A percentile compares a stretch with the other conserved stretches of the same genome.
Evolutionary conservation across 2,329 filamentous ascomycete genomes (phyloP).

Genomic region (Phoma sp.): DNA sequence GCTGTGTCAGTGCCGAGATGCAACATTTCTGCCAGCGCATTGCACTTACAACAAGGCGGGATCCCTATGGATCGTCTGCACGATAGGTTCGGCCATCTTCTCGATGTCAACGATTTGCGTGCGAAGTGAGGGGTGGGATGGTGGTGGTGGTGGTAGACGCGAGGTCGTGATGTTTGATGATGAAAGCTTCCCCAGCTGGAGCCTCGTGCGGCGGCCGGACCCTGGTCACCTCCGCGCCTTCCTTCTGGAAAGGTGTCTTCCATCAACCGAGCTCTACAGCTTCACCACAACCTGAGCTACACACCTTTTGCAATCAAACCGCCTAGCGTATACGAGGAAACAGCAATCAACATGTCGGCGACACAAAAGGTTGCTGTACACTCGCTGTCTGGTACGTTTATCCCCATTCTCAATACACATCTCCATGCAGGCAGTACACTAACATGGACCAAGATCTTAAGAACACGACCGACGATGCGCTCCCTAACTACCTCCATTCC

Average conservation of each 20-base stretch:
- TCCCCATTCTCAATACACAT: not conserved
- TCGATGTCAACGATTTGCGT: constrained; percentile 25
- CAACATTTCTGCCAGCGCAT: not conserved
- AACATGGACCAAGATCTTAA: constrained; percentile 74
- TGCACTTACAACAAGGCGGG: constrained; percentile 88
- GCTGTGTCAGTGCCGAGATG: constrained; percentile 28
- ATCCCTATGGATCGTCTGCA: constrained; percentile 98
- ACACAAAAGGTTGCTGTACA: constrained; percentile 67
- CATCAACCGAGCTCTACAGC: constrained; percentile 28
- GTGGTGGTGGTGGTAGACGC: constrained; percentile 21
- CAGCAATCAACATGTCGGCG: constrained; percentile 39
- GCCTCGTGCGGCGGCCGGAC: constrained; percentile 36
- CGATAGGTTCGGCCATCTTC: constrained; percentile 80
- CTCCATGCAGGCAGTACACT: constrained; percentile 14
- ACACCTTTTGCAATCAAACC: not conserved
- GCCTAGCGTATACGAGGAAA: not conserved
- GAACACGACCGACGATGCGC: constrained; percentile 93
- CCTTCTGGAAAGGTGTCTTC: constrained; percentile 47
- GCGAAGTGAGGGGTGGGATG: constrained; percentile 16
- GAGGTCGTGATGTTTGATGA: constrained; percentile 24
- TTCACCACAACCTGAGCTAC: constrained; percentile 15
- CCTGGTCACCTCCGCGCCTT: constrained; percentile 39
- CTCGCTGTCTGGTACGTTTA: constrained; percentile 65
- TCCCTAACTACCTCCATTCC: constrained; percentile 89
- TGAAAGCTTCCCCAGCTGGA: constrained; percentile 34